Conservation (phyloP, 2,329 filamentous ascomycete species). For the Fusarium neocosmosporiellum region DNA sequence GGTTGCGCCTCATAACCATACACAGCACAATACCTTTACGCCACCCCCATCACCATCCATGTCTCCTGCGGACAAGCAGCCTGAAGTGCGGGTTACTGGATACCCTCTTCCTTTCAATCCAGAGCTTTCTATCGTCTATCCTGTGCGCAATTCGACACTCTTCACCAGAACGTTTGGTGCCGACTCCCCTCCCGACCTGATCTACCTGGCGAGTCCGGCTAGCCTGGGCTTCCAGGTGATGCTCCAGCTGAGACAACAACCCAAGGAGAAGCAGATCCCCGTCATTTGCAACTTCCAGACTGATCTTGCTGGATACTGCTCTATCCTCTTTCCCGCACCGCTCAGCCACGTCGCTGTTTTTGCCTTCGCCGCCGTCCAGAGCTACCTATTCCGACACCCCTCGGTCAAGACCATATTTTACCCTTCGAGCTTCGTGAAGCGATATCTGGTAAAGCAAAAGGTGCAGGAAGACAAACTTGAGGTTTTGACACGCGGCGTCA, state of each 20-base stretch:
- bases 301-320: slow-evolving; percentile 75
- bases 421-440: slow-evolving; percentile 70
- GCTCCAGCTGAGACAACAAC: slow-evolving; percentile 73
- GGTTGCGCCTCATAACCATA: slow-evolving; percentile 71
- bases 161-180: slow-evolving; percentile 69
- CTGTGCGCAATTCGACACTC: slow-evolving; percentile 71
- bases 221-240: slow-evolving; percentile 78
- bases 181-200: slow-evolving; percentile 66
- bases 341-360: slow-evolving; percentile 71
- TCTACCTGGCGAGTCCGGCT: slow-evolving; percentile 77
- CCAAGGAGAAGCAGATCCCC: slow-evolving; percentile 63
- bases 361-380: slow-evolving; percentile 71
- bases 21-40: slow-evolving; percentile 65
- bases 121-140: slow-evolving; percentile 76
- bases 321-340: slow-evolving; percentile 74
- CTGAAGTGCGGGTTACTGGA: slow-evolving; percentile 70
- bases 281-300: slow-evolving; percentile 79
- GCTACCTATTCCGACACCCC: slow-evolving; percentile 71
- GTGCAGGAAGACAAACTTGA: slow-evolving; percentile 68
- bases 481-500: slow-evolving; percentile 72
- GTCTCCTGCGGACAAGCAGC: slow-evolving; percentile 47
- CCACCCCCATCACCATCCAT: slow-evolving; percentile 52
- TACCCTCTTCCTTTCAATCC: slow-evolving; percentile 78
- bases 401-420: slow-evolving; percentile 76
- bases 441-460: slow-evolving; percentile 68